These are phyloP conservation scores for Stereum hirsutum DNA, from an alignment of 1,284 basidiomycete genomes.

Conservation along the genomic window DNA sequence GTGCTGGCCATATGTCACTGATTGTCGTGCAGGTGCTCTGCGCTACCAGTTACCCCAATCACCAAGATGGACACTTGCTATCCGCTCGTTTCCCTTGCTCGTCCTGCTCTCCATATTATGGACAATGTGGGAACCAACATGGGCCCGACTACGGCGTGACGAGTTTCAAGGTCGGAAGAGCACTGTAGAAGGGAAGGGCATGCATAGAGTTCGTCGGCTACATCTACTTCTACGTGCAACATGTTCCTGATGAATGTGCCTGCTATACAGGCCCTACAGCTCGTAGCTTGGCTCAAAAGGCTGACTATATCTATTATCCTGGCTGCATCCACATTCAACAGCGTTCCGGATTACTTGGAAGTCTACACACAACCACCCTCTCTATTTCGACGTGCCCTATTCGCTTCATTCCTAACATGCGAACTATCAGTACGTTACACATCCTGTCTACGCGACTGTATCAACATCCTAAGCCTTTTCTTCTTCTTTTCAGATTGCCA, in stretches of 20 bases:
- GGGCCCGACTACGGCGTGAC: conserved; percentile 45
- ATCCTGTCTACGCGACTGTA: conserved; percentile 6
- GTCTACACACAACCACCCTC: conserved; percentile 26
- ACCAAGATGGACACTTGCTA: conserved; percentile 1
- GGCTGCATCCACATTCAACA: conserved; percentile 27
- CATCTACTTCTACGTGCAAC: neutral
- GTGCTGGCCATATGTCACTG: conserved; percentile 13
- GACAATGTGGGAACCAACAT: conserved; percentile 74
- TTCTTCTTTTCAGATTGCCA: conserved; percentile 31
- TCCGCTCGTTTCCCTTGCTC: conserved; percentile 34
- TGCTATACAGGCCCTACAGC: conserved; percentile 41
- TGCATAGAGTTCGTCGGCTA: conserved; percentile 46
- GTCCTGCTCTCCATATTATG: conserved; percentile 51
- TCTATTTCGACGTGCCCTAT: conserved; percentile 31
- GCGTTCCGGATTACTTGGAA: conserved; percentile 17
- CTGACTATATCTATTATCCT: conserved; percentile 33
- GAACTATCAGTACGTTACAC: conserved; percentile 42
- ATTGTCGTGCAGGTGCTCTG: conserved; percentile 14
- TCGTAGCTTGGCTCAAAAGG: conserved; percentile 46
- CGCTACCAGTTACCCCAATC: conserved; percentile 11
- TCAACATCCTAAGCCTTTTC: neutral
- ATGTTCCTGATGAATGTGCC: conserved; percentile 1
- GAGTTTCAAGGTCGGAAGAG: conserved; percentile 60
- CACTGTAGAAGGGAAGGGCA: conserved; percentile 48
- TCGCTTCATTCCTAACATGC: conserved; percentile 29